A percentile compares a stretch with the other conserved stretches of the same genome.
phyloP scores from a whole-genome alignment of 2,329 filamentous ascomycete species.

The Lecanicillium sp. region DNA sequence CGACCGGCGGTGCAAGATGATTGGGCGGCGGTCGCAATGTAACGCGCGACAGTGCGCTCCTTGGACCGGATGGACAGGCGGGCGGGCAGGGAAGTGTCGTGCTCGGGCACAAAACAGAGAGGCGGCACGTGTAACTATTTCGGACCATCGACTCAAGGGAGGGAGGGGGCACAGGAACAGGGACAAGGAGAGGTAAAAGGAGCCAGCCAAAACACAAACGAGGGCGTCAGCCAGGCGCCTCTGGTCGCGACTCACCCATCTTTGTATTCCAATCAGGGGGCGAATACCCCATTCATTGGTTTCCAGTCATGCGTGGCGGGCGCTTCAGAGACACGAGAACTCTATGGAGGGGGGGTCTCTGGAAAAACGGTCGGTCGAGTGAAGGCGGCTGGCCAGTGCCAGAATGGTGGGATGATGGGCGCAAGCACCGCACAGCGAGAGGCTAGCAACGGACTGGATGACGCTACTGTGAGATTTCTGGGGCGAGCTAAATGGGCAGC shows the following conservation, averaged over 20 bases:
- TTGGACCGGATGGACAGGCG: conserved; percentile 4
- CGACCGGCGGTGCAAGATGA: not conserved
- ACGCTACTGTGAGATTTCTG: conserved; percentile 3
- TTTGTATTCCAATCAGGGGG: conserved; percentile 11
- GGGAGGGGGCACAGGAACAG: not conserved
- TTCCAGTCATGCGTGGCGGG: conserved; percentile 10
- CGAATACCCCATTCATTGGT: conserved; percentile 11
- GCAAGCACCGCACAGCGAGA: not conserved
- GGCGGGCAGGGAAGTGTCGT: too few relatives aligned
- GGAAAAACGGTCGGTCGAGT: conserved; percentile 1
- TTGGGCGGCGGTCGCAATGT: not conserved
- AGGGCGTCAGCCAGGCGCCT: not conserved
- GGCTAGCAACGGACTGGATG: conserved; percentile 8
- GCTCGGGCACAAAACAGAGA: too few relatives aligned
- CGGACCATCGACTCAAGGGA: not conserved
- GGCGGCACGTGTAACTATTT: conserved; percentile 4
- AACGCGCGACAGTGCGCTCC: not conserved
- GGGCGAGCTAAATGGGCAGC: conserved; percentile 3
- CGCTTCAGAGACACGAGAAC: not conserved
- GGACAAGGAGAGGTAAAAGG: too few relatives aligned
- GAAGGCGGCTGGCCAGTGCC: conserved; percentile 6
- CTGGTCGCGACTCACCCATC: conserved; percentile 11
- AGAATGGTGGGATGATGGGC: conserved; percentile 6
- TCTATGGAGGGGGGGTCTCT: not conserved
- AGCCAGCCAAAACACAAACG: too few relatives aligned